A percentile compares a stretch with the other conserved stretches of the same genome.
phyloP scores from a whole-genome alignment of 768 basidiomycete genomes.

The Candolleomyces eurysporus region DNA sequence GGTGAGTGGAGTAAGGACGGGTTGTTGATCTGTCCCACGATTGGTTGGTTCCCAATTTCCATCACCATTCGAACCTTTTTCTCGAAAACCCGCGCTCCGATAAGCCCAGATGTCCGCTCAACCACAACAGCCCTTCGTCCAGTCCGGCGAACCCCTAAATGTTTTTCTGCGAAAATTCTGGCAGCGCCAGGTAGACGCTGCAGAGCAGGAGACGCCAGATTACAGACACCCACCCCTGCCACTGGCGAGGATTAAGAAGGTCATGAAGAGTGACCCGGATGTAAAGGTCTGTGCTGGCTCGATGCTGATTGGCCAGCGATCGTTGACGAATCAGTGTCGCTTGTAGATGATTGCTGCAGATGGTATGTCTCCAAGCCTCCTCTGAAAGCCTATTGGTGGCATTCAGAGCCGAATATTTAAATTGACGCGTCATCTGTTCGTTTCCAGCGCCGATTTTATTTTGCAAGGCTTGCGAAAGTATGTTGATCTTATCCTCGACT shows the following conservation, averaged over 20 bases:
- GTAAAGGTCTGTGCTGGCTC: slow-evolving; percentile 68
- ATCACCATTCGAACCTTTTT: not conserved
- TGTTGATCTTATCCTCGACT: slow-evolving; percentile 28
- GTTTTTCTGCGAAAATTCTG: slow-evolving; percentile 86
- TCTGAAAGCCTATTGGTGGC: slow-evolving; percentile 8
- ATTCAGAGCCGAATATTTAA: no score
- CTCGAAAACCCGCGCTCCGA: not conserved
- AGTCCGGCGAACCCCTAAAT: slow-evolving; percentile 82
- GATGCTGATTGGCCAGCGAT: slow-evolving; percentile 10
- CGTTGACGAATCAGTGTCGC: slow-evolving; percentile 7
- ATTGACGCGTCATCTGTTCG: slow-evolving; percentile 10
- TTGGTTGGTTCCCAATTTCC: slow-evolving; percentile 6
- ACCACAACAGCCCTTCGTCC: slow-evolving; percentile 59
- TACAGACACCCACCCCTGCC: slow-evolving; percentile 87
- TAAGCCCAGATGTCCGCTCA: slow-evolving; percentile 4
- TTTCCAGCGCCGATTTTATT: slow-evolving; percentile 84
- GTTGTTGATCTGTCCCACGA: slow-evolving; percentile 6
- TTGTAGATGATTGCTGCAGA: slow-evolving; percentile 96
- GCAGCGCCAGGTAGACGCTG: slow-evolving; percentile 83
- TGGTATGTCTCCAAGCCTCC: slow-evolving; percentile 40
- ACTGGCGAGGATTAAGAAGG: slow-evolving; percentile 95
- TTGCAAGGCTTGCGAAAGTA: slow-evolving; percentile 98
- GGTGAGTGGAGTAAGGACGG: not conserved
- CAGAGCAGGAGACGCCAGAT: slow-evolving; percentile 87
- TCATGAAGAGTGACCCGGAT: slow-evolving; percentile 98